These are phyloP conservation scores for Neurospora pannonica DNA, from an alignment of 495 filamentous ascomycete species.

Conservation along the genomic window DNA sequence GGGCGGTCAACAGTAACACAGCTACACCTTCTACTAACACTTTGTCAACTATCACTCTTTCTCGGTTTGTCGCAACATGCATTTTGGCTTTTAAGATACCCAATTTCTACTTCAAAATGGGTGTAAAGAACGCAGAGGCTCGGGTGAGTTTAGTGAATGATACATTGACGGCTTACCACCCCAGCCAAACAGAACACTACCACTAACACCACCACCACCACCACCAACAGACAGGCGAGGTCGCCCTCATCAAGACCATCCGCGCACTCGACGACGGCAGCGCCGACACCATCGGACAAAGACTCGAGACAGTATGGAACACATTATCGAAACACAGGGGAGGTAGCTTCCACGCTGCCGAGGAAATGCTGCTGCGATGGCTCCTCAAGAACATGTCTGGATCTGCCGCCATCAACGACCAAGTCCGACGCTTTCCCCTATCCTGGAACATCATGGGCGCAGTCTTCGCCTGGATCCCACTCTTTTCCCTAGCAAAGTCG, in stretches of 20 bases:
- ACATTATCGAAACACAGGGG: constrained; percentile 19
- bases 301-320: constrained; percentile 29
- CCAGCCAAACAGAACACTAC: not conserved
- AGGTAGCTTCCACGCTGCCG: constrained; percentile 33
- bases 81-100: not conserved
- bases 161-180: not conserved
- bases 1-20: not conserved
- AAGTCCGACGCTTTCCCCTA: constrained; percentile 33
- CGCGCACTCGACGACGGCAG: constrained; percentile 31
- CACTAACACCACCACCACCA: not conserved
- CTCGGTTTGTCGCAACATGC: not conserved
- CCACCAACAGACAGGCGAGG: constrained; percentile 13
- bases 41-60: not conserved
- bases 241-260: constrained; percentile 15
- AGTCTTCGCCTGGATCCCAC: constrained; percentile 32
- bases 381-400: constrained; percentile 41
- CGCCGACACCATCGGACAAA: constrained; percentile 26
- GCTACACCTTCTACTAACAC: not conserved
- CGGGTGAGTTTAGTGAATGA: not conserved
- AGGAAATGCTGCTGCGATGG: constrained; percentile 40
- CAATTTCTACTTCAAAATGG: not conserved
- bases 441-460: constrained; percentile 34
- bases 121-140: not conserved
- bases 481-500: constrained; percentile 35
- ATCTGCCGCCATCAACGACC: constrained; percentile 28